Conservation (phyloP, 768 basidiomycete species). For the Hygrophorus pudorinus region DNA sequence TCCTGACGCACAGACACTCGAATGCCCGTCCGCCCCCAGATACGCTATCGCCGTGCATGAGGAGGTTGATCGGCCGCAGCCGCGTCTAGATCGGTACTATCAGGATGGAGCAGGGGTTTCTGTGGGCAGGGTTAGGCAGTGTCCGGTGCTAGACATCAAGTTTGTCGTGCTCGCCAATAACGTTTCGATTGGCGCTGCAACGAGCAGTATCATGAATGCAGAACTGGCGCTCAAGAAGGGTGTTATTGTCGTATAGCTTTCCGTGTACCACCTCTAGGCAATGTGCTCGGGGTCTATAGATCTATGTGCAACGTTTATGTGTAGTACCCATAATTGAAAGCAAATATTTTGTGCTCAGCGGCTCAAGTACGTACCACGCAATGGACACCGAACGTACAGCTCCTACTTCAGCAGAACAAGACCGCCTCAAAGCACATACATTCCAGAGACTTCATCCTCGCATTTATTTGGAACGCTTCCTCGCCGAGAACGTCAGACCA, state of each 20-base stretch:
- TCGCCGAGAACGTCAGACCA: conserved; percentile 67
- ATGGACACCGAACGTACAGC: not conserved
- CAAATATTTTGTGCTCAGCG: no score
- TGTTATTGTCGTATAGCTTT: no score
- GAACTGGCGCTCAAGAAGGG: conserved; percentile 87
- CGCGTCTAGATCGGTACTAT: conserved; percentile 80
- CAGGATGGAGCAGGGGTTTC: conserved; percentile 87
- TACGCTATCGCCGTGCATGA: conserved; percentile 89
- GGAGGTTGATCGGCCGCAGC: conserved; percentile 88
- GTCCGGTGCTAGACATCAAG: conserved; percentile 89
- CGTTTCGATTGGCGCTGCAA: conserved; percentile 92
- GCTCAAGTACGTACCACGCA: conserved; percentile 50
- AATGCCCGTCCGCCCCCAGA: conserved; percentile 77
- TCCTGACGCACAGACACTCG: conserved; percentile 63
- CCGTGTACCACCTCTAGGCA: no score
- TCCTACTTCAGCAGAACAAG: conserved; percentile 14
- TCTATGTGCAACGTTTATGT: no score
- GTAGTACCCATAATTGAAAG: no score
- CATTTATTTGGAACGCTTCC: conserved; percentile 79
- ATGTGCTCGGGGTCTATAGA: no score
- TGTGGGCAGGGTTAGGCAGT: conserved; percentile 86
- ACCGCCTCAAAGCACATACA: conserved; percentile 39
- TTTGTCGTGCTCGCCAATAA: conserved; percentile 92
- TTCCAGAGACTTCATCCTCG: conserved; percentile 88
- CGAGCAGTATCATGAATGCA: conserved; percentile 94